Base-by-base conservation (phyloP, 2,329 filamentous ascomycete species). In the Dothidotthia symphoricarpi region DNA sequence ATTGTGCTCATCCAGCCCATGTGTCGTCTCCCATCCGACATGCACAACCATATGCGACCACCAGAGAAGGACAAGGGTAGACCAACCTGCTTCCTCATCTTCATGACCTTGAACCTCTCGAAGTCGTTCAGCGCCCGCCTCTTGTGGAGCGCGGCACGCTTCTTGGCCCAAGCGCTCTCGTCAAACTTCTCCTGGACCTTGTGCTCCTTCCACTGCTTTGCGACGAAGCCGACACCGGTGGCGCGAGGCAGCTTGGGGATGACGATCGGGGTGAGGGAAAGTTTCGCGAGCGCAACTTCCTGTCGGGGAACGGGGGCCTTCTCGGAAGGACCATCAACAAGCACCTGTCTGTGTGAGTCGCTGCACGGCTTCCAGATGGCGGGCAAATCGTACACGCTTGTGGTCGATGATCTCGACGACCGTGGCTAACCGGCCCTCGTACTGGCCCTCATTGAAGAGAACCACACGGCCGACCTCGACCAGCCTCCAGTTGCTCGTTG, bases 401-500 rank as follows among this genome's bases (percentile, higher is more conserved):
- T 98, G 91, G 78, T 98, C 93, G 78, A 98, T 93, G 75, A 98
- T 97, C 84, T 98, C 91, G 75, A 95, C 89, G 69, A 98, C 91
- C 67, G 84, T 78, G 67, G 90, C 94, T 66, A 97, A 82, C 72
- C 87, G 87, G 77, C 90, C 90, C 62, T 78, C 77, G 78, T 76
- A 86, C 64, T 84, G 83, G 69, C 89, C 86, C 70, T 81, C 76
- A 74, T 88, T 85, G 78, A 97, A 84, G 73, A 95, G 83, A 72
- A 95, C 85, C 69, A 98, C 83, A 72, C 93, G 89, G 83, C 93
- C 93, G 75, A 96, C 88, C 85, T 98, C 90, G 73, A 98, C 90
- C 75, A 89, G 81, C 80, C 90, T 90, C 89, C 89, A 69, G 53
- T 57, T 51, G 64, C 67, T 73, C 57, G 71, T 70, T 61, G 66